Conservation (phyloP, 495 filamentous ascomycete genomes). For the Penicillium silybi region DNA sequence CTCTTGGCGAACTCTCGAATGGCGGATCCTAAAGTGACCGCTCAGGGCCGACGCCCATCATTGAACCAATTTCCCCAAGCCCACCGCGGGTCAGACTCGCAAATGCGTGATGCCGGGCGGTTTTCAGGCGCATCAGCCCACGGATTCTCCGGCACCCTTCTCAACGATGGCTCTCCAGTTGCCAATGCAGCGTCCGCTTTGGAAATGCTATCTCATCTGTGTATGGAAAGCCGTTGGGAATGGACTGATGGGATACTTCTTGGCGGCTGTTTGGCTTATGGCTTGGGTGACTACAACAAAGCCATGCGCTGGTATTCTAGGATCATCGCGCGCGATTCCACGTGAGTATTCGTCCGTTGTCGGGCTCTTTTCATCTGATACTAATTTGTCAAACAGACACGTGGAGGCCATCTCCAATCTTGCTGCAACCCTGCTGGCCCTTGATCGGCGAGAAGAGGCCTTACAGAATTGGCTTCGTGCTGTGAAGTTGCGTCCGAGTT, state of each 20-base stretch:
- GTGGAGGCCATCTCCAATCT: slow-evolving; percentile 94
- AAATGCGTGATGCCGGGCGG: slow-evolving; percentile 30
- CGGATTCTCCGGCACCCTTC: slow-evolving; percentile 29
- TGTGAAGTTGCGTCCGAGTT: slow-evolving; percentile 78
- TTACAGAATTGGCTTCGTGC: slow-evolving; percentile 81
- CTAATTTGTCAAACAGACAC: slow-evolving; percentile 52
- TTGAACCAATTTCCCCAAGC: slow-evolving; percentile 27
- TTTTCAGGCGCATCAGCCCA: slow-evolving; percentile 26
- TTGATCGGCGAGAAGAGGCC: slow-evolving; percentile 79
- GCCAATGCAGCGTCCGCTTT: slow-evolving; percentile 63
- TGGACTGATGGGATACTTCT: slow-evolving; percentile 97
- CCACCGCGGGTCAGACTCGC: slow-evolving; percentile 23
- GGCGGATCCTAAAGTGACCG: slow-evolving; percentile 11
- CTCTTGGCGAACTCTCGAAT: slow-evolving; percentile 7
- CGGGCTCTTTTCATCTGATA: not conserved
- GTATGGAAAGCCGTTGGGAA: slow-evolving; percentile 81
- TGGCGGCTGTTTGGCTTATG: slow-evolving; percentile 90
- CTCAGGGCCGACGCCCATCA: slow-evolving; percentile 25
- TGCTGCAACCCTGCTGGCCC: slow-evolving; percentile 79
- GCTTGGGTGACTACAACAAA: slow-evolving; percentile 79
- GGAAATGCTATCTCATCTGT: slow-evolving; percentile 75
- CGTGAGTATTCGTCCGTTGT: slow-evolving; percentile 47
- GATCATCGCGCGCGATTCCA: slow-evolving; percentile 75
- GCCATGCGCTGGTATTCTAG: slow-evolving; percentile 85
- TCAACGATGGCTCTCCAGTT: slow-evolving; percentile 34